phyloP scores from a whole-genome alignment of 1,284 basidiomycete genomes.

The Ustilago cynodontis region DNA sequence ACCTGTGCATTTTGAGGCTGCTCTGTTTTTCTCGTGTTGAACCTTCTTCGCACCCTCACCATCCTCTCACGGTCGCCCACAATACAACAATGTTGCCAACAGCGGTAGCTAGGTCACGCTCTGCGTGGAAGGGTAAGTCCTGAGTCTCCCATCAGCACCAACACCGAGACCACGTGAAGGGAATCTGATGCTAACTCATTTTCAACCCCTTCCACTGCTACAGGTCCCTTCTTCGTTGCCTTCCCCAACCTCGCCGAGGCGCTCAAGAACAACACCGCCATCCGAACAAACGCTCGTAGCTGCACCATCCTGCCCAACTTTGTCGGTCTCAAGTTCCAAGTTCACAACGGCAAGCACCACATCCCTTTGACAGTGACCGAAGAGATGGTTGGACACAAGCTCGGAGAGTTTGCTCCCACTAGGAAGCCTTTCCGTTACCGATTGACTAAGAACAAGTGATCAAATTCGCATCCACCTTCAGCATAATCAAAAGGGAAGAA shows the following conservation, averaged over 20 bases:
- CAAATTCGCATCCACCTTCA: neutral
- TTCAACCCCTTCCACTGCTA: neutral
- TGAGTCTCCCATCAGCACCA: slow-evolving; percentile 65
- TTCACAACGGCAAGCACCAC: slow-evolving; percentile 95
- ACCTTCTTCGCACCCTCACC: neutral
- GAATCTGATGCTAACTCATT: neutral
- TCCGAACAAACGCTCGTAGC: slow-evolving; percentile 87
- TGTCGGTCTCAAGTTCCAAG: slow-evolving; percentile 79
- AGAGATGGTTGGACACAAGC: slow-evolving; percentile 98
- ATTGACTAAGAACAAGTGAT: slow-evolving; percentile 62
- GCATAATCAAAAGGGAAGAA: neutral
- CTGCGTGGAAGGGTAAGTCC: slow-evolving; percentile 65
- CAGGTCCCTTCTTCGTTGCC: slow-evolving; percentile 91
- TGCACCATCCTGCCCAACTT: slow-evolving; percentile 87
- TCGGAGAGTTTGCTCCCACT: slow-evolving; percentile 93
- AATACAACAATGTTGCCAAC: slow-evolving; percentile 49
- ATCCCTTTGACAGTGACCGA: slow-evolving; percentile 87
- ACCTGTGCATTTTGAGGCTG: neutral
- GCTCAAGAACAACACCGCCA: slow-evolving; percentile 83
- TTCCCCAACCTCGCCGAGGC: slow-evolving; percentile 91
- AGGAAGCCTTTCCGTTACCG: slow-evolving; percentile 74
- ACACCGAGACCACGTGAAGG: no score
- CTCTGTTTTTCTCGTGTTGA: slow-evolving; percentile 8
- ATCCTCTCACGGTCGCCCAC: slow-evolving; percentile 7
- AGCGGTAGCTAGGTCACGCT: slow-evolving; percentile 48